Conservation (phyloP, 1,284 basidiomycete genomes). For the Dichomitus squalens region DNA sequence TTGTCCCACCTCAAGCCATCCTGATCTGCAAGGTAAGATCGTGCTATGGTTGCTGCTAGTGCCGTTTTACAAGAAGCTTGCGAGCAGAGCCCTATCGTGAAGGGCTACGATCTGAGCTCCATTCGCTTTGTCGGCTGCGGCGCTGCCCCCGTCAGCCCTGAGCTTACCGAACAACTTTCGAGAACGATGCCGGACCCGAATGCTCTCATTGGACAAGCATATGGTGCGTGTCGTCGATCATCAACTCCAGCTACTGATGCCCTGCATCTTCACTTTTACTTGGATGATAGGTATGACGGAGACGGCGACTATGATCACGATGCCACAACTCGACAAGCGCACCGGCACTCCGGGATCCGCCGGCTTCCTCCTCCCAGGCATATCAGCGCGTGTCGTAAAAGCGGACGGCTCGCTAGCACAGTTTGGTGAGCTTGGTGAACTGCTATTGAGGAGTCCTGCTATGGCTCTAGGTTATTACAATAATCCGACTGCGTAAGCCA, state of each 20-base stretch:
- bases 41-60: not conserved
- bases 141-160: constrained; percentile 69
- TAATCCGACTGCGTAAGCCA: constrained; percentile 50
- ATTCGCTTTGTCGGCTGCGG: constrained; percentile 60
- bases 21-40: constrained; percentile 53
- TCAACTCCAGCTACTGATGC: no score
- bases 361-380: constrained; percentile 42
- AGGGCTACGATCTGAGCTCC: constrained; percentile 61
- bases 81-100: constrained; percentile 57
- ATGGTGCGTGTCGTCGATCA: constrained; percentile 39
- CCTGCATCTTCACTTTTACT: no score
- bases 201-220: constrained; percentile 61
- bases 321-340: constrained; percentile 26
- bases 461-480: constrained; percentile 45
- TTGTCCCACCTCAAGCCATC: constrained; percentile 66
- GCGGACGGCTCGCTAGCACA: constrained; percentile 41
- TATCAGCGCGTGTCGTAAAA: constrained; percentile 41
- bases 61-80: no score
- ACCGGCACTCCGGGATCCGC: constrained; percentile 36
- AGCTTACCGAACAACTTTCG: constrained; percentile 58
- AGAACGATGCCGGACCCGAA: constrained; percentile 56
- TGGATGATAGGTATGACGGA: constrained; percentile 41
- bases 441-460: constrained; percentile 44
- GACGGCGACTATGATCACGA: constrained; percentile 49
- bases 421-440: constrained; percentile 44